Evolutionary conservation across 768 basidiomycete species (phyloP).

Genomic region (button mushroom (Agaricus bisporus)): DNA sequence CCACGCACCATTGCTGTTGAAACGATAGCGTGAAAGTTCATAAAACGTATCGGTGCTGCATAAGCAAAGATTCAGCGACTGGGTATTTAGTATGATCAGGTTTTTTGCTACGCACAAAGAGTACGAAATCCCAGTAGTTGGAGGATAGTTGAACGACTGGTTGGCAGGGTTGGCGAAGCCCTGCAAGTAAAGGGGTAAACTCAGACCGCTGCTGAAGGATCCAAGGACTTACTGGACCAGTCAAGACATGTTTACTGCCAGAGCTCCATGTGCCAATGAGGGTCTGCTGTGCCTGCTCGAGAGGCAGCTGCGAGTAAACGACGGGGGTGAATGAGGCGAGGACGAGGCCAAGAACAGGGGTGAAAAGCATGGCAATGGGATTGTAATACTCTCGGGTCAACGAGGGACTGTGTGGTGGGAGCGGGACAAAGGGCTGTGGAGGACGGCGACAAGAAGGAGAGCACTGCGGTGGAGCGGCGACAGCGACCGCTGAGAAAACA

Average conservation of each 20-base stretch:
- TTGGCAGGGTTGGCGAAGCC: conserved; percentile 82
- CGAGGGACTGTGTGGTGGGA: background rate
- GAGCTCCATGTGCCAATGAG: conserved; percentile 84
- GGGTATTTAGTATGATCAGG: background rate
- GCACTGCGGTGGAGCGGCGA: conserved; percentile 16
- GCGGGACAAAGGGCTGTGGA: conserved; percentile 1
- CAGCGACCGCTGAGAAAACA: conserved; percentile 22
- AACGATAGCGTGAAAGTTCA: conserved; percentile 89
- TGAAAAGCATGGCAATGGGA: conserved; percentile 32
- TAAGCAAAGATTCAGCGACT: conserved; percentile 3
- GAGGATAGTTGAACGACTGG: conserved; percentile 76
- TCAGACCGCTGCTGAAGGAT: conserved; percentile 6
- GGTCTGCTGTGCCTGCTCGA: background rate
- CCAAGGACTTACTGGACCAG: conserved; percentile 67
- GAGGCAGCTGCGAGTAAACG: conserved; percentile 2
- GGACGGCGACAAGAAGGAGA: conserved; percentile 11
- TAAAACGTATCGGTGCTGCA: conserved; percentile 75
- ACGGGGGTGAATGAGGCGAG: conserved; percentile 30
- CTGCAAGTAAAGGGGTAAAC: conserved; percentile 31
- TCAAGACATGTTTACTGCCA: conserved; percentile 67
- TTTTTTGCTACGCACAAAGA: conserved; percentile 67
- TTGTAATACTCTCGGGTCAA: background rate
- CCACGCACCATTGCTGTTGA: conserved; percentile 72
- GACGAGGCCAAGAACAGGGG: conserved; percentile 31
- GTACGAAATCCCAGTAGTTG: conserved; percentile 79